Base-by-base conservation (phyloP, 805 yeast genomes). In the Starmerella potacharoeniae region DNA sequence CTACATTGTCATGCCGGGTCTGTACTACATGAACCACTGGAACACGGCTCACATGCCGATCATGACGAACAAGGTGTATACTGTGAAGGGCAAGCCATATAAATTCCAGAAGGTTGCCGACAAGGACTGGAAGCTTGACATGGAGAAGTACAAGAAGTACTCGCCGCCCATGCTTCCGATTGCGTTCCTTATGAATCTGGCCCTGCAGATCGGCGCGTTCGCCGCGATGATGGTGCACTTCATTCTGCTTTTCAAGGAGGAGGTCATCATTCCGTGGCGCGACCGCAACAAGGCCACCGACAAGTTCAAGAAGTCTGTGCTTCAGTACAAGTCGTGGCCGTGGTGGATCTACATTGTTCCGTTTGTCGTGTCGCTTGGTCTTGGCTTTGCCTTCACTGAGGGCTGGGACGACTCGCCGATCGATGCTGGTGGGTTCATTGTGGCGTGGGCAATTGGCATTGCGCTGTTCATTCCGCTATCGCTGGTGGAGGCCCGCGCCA, bases 141-240 rank as follows among this genome's bases (percentile, higher is more conserved):
- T 70, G 54, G 67, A 65, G n/a, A 79, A 72, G 13, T 84, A 82
- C 67, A 64, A 75, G 60, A 66, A 68, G 13, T 84, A 84, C 69
- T 83, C 88, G 2, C 87, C 87, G 5, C 74, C 83, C 49, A 83
- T 75, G 65, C 72, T 81, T 54, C 74, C 86, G 6, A 74, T 82
- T n/a, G 77, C 83, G 3, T 80, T 77, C 64, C 75, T 81, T 34
- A 66, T 84, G 33, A 72, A 81, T 5, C 81, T 82, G 61, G 84
- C 83, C 60, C 73, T 71, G 67, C 76, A 75, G 50, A 79, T 82
- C 69, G 89, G 86, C 1, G 77, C 85, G 6, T 78, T 83, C 55
- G 72, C 80, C 30, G 78, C 86, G 5, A 77, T 83, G 11, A 71
- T 84, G 54, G 73, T 76, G 13, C 85, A 83, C 65, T 76, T 82